Evolutionary conservation across 805 yeast species (phyloP).

Genomic region (Maudiozyma pseudohumilis): DNA sequence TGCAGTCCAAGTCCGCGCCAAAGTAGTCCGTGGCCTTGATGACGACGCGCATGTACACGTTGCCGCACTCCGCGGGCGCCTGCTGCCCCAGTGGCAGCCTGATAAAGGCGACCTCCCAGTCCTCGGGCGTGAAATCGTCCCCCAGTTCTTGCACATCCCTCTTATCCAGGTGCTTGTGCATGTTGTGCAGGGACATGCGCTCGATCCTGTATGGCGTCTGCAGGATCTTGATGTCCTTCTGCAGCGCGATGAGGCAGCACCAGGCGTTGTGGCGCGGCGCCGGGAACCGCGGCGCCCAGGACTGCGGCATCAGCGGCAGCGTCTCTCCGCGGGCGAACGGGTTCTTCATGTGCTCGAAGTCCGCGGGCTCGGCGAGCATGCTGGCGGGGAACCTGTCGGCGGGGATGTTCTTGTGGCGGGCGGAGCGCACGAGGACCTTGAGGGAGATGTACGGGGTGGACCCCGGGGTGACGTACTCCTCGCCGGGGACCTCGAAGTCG

Average conservation of each 20-base stretch:
- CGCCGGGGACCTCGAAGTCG: constrained; percentile 82
- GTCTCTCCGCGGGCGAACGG: constrained; percentile 56
- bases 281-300: constrained; percentile 74
- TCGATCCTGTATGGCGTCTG: constrained; percentile 44
- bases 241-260: constrained; percentile 60
- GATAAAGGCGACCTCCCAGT: constrained; percentile 53
- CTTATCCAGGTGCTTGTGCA: constrained; percentile 24
- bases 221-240: constrained; percentile 69
- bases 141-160: constrained; percentile 18
- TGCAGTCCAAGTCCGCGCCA: constrained; percentile 69
- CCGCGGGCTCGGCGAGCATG: constrained; percentile 42
- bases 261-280: constrained; percentile 40
- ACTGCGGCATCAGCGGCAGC: constrained; percentile 62
- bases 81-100: constrained; percentile 66
- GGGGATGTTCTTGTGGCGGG: constrained; percentile 49
- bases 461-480: constrained; percentile 54
- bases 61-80: constrained; percentile 65
- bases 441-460: constrained; percentile 67
- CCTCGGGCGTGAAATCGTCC: constrained; percentile 32
- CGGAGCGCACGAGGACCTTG: constrained; percentile 67
- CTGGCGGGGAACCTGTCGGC: constrained; percentile 29
- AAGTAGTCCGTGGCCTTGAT: constrained; percentile 69
- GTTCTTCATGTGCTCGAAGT: constrained; percentile 56
- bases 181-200: constrained; percentile 22
- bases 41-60: constrained; percentile 56